Conservation (phyloP, 78 protist species). For the Mantamonas sphyraenae region DNA sequence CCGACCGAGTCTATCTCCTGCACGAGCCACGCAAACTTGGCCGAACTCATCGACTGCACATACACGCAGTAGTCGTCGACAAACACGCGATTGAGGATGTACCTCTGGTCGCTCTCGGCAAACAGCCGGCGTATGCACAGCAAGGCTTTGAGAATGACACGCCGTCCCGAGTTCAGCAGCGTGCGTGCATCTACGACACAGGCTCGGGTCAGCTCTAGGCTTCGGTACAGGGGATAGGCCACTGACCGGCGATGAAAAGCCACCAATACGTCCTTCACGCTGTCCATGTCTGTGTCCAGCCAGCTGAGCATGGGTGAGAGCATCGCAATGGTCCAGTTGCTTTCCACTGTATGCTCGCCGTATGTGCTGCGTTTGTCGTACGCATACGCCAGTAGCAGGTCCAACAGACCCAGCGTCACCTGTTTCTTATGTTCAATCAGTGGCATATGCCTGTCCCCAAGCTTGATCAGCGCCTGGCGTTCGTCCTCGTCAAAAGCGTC, state of each 20-base stretch:
- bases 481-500: too few relatives aligned
- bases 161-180: too few relatives aligned
- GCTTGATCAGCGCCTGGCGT: too few relatives aligned
- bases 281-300: neutral
- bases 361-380: slow-evolving; percentile 29
- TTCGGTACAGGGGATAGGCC: slow-evolving; percentile 26
- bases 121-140: neutral
- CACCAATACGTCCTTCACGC: slow-evolving; percentile 1
- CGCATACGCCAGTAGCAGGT: slow-evolving; percentile 11
- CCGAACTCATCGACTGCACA: too few relatives aligned
- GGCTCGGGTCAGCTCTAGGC: slow-evolving; percentile 1
- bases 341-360: slow-evolving; percentile 33
- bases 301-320: neutral
- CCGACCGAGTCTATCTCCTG: too few relatives aligned
- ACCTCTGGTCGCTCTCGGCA: neutral
- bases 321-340: slow-evolving; percentile 20
- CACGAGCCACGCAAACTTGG: too few relatives aligned
- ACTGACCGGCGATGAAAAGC: slow-evolving; percentile 16
- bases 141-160: neutral
- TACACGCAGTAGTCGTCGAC: slow-evolving; percentile 18
- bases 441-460: too few relatives aligned
- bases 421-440: too few relatives aligned
- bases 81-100: neutral
- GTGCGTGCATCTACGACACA: too few relatives aligned
- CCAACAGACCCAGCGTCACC: slow-evolving; percentile 18